Evolutionary conservation across 106 monocot genomes (phyloP).

Genomic region (Dendrobium huoshanense): DNA sequence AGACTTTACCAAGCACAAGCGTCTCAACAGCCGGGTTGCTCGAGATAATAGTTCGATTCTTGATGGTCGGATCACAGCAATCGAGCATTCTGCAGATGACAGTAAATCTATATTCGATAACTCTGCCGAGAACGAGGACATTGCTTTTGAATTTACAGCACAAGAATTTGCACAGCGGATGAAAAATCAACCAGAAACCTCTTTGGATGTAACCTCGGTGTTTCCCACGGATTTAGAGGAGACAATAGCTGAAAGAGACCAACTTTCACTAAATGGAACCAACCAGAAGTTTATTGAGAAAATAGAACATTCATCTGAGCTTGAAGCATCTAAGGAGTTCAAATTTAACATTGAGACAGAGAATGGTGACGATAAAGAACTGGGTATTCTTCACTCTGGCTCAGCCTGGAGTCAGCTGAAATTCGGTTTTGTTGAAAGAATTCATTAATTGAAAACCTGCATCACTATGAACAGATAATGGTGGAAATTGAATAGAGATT

Average conservation of each 20-base stretch:
- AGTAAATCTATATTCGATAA: not conserved
- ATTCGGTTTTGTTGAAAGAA: not conserved
- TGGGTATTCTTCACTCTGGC: slow-evolving; percentile 6
- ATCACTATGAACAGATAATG: too few species aligned
- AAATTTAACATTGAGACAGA: not conserved
- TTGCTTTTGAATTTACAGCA: slow-evolving; percentile 8
- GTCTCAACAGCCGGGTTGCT: not conserved
- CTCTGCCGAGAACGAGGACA: not conserved
- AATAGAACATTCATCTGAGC: not conserved
- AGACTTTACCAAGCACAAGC: slow-evolving; percentile 2
- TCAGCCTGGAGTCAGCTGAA: slow-evolving; percentile 7
- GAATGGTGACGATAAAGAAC: not conserved
- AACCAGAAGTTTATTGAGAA: too few species aligned
- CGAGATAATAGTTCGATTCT: slow-evolving; percentile 1
- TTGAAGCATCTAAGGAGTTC: slow-evolving; percentile 14
- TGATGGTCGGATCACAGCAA: slow-evolving; percentile 7
- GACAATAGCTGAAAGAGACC: too few species aligned
- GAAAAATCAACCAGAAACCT: not conserved
- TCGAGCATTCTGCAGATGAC: not conserved
- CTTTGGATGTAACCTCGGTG: not conserved
- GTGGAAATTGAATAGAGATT: not conserved
- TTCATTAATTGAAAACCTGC: not conserved
- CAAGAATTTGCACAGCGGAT: not conserved
- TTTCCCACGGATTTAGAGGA: not conserved
- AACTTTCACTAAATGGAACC: not conserved